Evolutionary conservation across 1,284 basidiomycete genomes (phyloP).

Genomic region (Inonotus hispidus): DNA sequence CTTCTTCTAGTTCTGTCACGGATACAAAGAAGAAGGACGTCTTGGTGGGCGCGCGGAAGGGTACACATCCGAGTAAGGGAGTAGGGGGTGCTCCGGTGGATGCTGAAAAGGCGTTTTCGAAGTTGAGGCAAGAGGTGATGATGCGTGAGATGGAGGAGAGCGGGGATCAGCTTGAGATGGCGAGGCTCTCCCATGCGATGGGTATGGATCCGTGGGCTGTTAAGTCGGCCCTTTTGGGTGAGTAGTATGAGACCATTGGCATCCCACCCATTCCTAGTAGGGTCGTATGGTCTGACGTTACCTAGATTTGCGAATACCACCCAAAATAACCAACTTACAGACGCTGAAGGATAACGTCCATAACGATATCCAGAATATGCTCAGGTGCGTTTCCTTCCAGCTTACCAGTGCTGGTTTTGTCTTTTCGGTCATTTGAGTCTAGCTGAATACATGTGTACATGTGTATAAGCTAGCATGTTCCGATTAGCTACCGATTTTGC

Average conservation of each 20-base stretch:
- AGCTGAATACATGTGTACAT: neutral
- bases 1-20: neutral
- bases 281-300: neutral
- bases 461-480: constrained; percentile 18
- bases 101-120: neutral
- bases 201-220: constrained; percentile 14
- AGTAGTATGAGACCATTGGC: neutral
- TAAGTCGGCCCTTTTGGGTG: constrained; percentile 12
- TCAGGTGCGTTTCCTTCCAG: constrained; percentile 10
- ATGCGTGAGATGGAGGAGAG: constrained; percentile 7
- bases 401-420: neutral
- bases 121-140: neutral
- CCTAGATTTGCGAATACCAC: constrained; percentile 14
- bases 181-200: constrained; percentile 1
- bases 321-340: neutral
- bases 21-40: neutral
- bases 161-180: constrained; percentile 4
- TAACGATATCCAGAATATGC: constrained; percentile 12
- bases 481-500: constrained; percentile 15
- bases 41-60: neutral
- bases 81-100: neutral
- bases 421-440: neutral
- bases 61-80: neutral
- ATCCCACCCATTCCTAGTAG: neutral
- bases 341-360: constrained; percentile 1